phyloP scores from a whole-genome alignment of 2,329 filamentous ascomycete species.

The Acephala macrosclerotiorum region DNA sequence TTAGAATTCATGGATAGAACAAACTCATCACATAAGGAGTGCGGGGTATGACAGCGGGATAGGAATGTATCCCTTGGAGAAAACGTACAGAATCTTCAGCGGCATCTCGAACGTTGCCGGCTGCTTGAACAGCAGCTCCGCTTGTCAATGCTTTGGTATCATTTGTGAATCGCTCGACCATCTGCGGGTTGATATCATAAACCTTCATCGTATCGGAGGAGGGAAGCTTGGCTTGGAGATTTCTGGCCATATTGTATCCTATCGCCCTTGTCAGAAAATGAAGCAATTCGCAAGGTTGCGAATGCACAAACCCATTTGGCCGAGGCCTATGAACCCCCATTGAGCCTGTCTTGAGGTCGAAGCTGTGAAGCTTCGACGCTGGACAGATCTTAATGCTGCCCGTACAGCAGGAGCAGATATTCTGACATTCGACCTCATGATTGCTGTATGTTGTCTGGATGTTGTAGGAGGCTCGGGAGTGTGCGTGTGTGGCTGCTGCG shows the following conservation, averaged over 20 bases:
- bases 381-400: constrained; percentile 31
- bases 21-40: constrained; percentile 39
- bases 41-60: constrained; percentile 20
- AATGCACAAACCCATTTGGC: constrained; percentile 62
- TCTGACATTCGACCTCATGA: constrained; percentile 39
- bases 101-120: constrained; percentile 64
- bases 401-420: constrained; percentile 35
- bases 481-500: constrained; percentile 7
- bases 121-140: constrained; percentile 60
- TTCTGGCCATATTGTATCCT: constrained; percentile 79
- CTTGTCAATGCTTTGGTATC: constrained; percentile 47
- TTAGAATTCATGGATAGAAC: constrained; percentile 42
- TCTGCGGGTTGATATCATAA: constrained; percentile 68
- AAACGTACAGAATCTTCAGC: constrained; percentile 71
- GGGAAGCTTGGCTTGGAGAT: constrained; percentile 71
- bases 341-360: constrained; percentile 53
- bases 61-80: not conserved
- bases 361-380: constrained; percentile 52
- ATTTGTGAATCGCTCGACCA: constrained; percentile 62
- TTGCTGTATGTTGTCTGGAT: constrained; percentile 14
- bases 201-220: constrained; percentile 67
- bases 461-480: not conserved
- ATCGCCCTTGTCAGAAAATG: constrained; percentile 30
- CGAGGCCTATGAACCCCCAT: constrained; percentile 66
- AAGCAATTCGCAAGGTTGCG: constrained; percentile 18